Base-by-base conservation (phyloP, 164 flowering plant species). In the Vitis labrusca region DNA sequence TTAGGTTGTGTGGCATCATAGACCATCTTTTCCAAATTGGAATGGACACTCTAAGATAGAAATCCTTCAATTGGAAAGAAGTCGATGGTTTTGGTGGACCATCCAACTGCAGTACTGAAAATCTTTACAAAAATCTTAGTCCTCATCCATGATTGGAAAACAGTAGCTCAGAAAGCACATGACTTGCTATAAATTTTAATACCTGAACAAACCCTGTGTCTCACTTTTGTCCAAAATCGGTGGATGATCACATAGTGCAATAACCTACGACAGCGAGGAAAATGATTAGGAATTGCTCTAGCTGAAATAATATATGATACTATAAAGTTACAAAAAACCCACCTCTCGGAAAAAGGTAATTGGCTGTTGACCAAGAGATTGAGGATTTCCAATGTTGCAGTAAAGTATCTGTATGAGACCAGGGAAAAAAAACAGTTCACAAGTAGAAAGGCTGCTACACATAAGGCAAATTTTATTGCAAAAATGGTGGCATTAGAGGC, bases 361-460 rank as follows among this genome's bases (percentile, higher is more conserved):
- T 50, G 99, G 99, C 73, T 85, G 92, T 83, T 96, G 99, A 54
- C 94, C 95, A 76, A 96, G 97, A 73, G 98, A 92, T 72, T 96
- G 99, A 69, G 99, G 99, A 80, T 96, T 96, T 64, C 99, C 99
- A 73, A 96, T 96, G 63, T 96, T 96, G 80, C 99, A 96, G 83
- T 88, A 96, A 29, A 96, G 85, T 67, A 96, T 92, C 99, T 95
- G 90, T 19, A 37, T 49, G 68, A 65, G 32, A 70, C 50, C 13
- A 47, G 16, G 8, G 44, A 49, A 60, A 29, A 29, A 37, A 37
- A 37, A 37, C 7, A 37, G 44, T 37, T 37, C 44, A 37, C 44
- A 37, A 37, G 44, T 37, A 37, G 44, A 3, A 37, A 37, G 44
- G 44, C 5, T 3, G 44, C 44, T 3, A 3, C 7, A 7, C 44